phyloP scores from a whole-genome alignment of 2,329 filamentous ascomycete species.

The Leptographium wingfieldii region DNA sequence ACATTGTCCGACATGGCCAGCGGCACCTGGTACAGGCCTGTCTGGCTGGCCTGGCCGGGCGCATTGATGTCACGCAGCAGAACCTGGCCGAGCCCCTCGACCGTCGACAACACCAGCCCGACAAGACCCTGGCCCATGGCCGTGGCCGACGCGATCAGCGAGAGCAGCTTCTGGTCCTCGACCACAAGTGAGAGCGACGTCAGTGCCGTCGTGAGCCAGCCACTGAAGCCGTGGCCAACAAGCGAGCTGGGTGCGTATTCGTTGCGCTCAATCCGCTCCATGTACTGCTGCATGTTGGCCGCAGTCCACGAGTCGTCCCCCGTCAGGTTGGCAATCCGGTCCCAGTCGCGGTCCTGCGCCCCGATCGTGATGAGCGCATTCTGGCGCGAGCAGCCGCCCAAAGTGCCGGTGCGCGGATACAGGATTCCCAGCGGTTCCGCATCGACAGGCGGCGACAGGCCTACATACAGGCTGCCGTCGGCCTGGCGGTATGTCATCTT shows the following conservation, averaged over 20 bases:
- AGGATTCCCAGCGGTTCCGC: conserved; percentile 21
- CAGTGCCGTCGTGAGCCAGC: conserved; percentile 28
- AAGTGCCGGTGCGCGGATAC: conserved; percentile 24
- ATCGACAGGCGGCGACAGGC: conserved; percentile 20
- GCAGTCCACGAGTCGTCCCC: conserved; percentile 32
- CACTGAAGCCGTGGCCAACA: conserved; percentile 37
- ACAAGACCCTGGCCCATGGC: conserved; percentile 14
- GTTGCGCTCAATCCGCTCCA: conserved; percentile 39
- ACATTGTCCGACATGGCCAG: conserved; percentile 1
- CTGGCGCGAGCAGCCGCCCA: conserved; percentile 25
- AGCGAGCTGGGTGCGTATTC: conserved; percentile 28
- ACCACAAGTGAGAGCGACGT: conserved; percentile 24
- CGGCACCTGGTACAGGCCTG: conserved; percentile 2
- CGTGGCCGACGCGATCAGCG: conserved; percentile 16
- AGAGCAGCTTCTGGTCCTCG: conserved; percentile 14
- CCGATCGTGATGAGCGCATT: conserved; percentile 26
- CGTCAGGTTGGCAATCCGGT: conserved; percentile 25
- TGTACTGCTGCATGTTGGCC: conserved; percentile 45
- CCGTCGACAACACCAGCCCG: conserved; percentile 40
- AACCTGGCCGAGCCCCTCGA: conserved; percentile 44
- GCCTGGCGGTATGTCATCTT: conserved; percentile 30
- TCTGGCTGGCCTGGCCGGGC: not conserved
- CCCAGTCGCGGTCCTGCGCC: conserved; percentile 28
- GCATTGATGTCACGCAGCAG: conserved; percentile 37
- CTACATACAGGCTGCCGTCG: conserved; percentile 23